Conservation (phyloP, 176 grass and related monocot species). For the Oryza officinalis region DNA sequence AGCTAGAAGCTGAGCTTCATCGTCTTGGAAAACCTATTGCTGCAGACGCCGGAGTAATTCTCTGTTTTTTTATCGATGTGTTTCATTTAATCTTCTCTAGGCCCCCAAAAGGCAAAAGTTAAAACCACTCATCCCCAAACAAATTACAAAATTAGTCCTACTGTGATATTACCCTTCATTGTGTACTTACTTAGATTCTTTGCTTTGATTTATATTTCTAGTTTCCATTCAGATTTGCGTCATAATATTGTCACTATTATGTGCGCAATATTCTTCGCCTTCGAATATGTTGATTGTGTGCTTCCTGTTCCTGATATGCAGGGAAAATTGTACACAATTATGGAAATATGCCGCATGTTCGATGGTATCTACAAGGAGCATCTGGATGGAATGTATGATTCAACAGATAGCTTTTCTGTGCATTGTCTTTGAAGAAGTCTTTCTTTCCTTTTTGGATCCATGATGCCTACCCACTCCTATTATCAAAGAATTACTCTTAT, state of each 20-base stretch:
- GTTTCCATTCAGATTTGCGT: background rate
- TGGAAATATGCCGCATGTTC: conserved; percentile 97
- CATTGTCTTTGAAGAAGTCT: background rate
- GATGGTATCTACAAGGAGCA: conserved; percentile 92
- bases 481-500: background rate
- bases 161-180: background rate
- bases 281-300: background rate
- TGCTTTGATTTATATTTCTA: background rate
- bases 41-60: conserved; percentile 84
- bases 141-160: background rate
- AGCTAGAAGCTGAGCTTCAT: conserved; percentile 90
- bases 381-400: conserved; percentile 83
- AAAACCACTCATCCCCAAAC: background rate
- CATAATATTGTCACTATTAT: background rate
- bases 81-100: conserved; percentile 10
- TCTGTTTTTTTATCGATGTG: background rate
- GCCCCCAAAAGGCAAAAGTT: background rate
- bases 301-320: conserved; percentile 39
- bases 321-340: conserved; percentile 92
- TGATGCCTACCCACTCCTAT: background rate
- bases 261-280: background rate
- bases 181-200: background rate
- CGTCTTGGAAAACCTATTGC: conserved; percentile 95
- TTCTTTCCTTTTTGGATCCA: background rate
- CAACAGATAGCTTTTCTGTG: background rate